These are phyloP conservation scores for Aspergillaceae sp. DNA, from an alignment of 2,329 filamentous ascomycete species.

Conservation along the genomic window DNA sequence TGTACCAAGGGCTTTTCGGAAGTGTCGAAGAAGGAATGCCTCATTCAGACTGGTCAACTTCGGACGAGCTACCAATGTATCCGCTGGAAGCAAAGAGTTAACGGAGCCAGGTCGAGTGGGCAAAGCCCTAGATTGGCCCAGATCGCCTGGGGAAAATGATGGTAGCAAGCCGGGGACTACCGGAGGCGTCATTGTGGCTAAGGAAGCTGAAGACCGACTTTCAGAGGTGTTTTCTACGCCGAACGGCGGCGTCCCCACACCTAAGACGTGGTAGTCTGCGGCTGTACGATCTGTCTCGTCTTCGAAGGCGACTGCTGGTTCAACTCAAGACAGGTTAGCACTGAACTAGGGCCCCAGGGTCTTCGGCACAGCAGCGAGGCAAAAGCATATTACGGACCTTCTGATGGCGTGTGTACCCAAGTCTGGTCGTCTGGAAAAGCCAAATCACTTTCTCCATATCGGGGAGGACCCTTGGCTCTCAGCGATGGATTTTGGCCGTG, in stretches of 20 bases:
- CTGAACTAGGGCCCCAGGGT: too few relatives aligned
- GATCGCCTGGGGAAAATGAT: slow-evolving; percentile 6
- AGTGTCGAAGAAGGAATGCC: slow-evolving; percentile 27
- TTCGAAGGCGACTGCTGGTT: slow-evolving; percentile 23
- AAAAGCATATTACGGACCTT: slow-evolving; percentile 16
- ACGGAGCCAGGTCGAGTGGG: slow-evolving; percentile 11
- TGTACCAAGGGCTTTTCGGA: slow-evolving; percentile 22
- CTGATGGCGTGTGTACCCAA: slow-evolving; percentile 21
- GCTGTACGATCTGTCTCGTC: slow-evolving; percentile 29
- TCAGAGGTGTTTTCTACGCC: slow-evolving; percentile 17
- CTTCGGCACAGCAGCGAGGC: too few relatives aligned
- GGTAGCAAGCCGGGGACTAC: slow-evolving; percentile 6
- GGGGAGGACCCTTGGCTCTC: slow-evolving; percentile 24
- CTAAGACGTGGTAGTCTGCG: slow-evolving; percentile 25
- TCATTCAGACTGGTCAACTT: slow-evolving; percentile 23
- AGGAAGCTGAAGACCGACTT: slow-evolving; percentile 17
- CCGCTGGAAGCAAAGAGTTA: slow-evolving; percentile 12
- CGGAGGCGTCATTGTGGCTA: slow-evolving; percentile 14
- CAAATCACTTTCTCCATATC: slow-evolving; percentile 28
- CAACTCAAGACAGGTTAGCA: slow-evolving; percentile 3
- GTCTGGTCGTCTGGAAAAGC: slow-evolving; percentile 25
- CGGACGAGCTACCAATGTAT: slow-evolving; percentile 14
- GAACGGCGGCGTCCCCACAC: slow-evolving; percentile 10
- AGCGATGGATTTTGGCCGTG: slow-evolving; percentile 31
- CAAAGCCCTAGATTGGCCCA: slow-evolving; percentile 3